Evolutionary conservation across 257 asterid genomes (phyloP).

Genomic region (Henckelia pumila): DNA sequence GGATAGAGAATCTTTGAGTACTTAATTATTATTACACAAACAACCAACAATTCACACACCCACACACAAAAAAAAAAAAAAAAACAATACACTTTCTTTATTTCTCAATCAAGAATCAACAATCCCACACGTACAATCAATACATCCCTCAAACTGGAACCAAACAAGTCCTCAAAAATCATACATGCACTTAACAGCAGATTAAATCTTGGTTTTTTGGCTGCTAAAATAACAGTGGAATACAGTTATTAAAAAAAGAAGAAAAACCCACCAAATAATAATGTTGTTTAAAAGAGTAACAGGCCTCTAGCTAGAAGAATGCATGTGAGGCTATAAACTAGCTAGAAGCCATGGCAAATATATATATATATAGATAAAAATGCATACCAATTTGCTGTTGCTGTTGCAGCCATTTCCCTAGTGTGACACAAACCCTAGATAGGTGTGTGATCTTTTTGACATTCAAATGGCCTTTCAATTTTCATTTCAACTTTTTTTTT

Average conservation of each 20-base stretch:
- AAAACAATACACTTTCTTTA: constrained; percentile 16
- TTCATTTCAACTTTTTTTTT: not conserved
- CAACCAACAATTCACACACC: no score
- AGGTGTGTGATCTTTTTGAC: not conserved
- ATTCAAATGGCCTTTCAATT: no score
- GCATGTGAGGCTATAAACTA: constrained; percentile 19
- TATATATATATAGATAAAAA: not conserved
- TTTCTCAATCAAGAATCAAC: constrained; percentile 23
- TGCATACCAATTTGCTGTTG: constrained; percentile 8
- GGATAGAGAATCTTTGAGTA: constrained; percentile 7
- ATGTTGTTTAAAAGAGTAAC: not conserved
- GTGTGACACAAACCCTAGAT: constrained; percentile 36
- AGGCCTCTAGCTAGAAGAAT: constrained; percentile 7
- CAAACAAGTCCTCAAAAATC: not conserved
- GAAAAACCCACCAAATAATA: constrained; percentile 10
- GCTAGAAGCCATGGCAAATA: constrained; percentile 12
- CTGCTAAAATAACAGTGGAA: not conserved
- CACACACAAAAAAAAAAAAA: not conserved
- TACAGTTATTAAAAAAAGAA: not conserved
- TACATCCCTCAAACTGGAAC: not conserved
- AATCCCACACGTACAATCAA: constrained; percentile 1
- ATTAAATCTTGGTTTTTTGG: not conserved
- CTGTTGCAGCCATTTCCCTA: constrained; percentile 11
- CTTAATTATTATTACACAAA: constrained; percentile 18
- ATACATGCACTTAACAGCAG: not conserved